Evolutionary conservation across 2,329 filamentous ascomycete species (phyloP).

Genomic region (Fusarium guadeloupense): DNA sequence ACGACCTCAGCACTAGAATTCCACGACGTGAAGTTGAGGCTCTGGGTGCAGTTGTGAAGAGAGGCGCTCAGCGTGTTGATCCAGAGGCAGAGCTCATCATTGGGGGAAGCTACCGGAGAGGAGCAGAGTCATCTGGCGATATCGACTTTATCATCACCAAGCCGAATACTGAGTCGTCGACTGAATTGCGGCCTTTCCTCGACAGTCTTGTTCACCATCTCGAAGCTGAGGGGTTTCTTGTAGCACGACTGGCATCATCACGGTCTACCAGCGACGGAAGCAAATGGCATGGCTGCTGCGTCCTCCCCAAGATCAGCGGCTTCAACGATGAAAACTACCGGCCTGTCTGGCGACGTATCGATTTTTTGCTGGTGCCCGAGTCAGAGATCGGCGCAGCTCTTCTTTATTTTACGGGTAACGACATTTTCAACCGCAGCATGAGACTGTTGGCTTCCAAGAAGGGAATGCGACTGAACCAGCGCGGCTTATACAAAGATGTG

Average conservation of each 20-base stretch:
- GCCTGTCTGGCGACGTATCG: constrained; percentile 79
- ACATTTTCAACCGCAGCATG: constrained; percentile 92
- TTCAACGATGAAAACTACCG: constrained; percentile 47
- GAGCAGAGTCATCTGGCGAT: constrained; percentile 77
- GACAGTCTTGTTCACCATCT: constrained; percentile 70
- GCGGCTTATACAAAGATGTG: constrained; percentile 78
- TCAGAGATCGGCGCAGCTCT: constrained; percentile 83
- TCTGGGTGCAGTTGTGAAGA: constrained; percentile 72
- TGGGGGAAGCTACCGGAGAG: constrained; percentile 86
- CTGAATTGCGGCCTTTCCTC: constrained; percentile 70
- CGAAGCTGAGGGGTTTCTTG: constrained; percentile 70
- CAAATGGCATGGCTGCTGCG: constrained; percentile 90
- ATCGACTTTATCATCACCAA: constrained; percentile 88
- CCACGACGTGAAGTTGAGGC: constrained; percentile 78
- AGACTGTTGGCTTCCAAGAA: constrained; percentile 81
- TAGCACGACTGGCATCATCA: constrained; percentile 71
- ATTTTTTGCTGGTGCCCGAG: constrained; percentile 84
- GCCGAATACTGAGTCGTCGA: constrained; percentile 60
- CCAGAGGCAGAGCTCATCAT: constrained; percentile 73
- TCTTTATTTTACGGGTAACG: constrained; percentile 96
- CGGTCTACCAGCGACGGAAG: constrained; percentile 63
- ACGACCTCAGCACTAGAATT: constrained; percentile 82
- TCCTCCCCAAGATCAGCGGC: constrained; percentile 62
- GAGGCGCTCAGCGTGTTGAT: constrained; percentile 69
- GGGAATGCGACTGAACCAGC: constrained; percentile 85